A percentile compares a stretch with the other conserved stretches of the same genome.
Conservation (phyloP, 495 filamentous ascomycete genomes). For the Hypoxylon intermedium region DNA sequence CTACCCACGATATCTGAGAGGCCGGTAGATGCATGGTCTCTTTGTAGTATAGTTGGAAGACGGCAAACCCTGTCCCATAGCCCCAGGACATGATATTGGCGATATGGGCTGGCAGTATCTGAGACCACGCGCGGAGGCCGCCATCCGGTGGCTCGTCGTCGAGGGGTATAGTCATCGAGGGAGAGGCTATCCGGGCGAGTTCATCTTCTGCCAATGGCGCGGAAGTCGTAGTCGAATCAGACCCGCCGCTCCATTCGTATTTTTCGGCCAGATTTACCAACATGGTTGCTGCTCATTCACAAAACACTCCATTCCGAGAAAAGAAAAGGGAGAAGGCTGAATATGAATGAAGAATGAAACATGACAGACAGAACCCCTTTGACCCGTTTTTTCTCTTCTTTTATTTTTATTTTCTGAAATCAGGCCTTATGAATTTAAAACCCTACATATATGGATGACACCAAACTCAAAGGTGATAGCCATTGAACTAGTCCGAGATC, state of each 20-base stretch:
- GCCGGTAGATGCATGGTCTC: conserved; percentile 47
- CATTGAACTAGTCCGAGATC: too few species aligned
- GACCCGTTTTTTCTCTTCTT: too few species aligned
- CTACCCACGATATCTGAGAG: conserved; percentile 52
- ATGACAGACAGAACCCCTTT: too few species aligned
- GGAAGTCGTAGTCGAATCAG: background rate
- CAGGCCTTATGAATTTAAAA: too few species aligned
- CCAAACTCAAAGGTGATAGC: too few species aligned
- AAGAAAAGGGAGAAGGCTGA: background rate
- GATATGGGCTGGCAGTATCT: conserved; percentile 46
- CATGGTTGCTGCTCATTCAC: too few species aligned
- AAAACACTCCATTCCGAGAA: too few species aligned
- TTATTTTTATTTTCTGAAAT: too few species aligned
- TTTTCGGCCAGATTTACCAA: background rate
- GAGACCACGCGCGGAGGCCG: conserved; percentile 48
- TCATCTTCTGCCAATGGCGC: background rate
- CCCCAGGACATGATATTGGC: conserved; percentile 55
- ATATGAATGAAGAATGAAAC: too few species aligned
- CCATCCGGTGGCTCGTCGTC: conserved; percentile 47
- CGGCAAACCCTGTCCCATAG: conserved; percentile 49
- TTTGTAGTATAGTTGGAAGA: conserved; percentile 55
- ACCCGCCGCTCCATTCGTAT: background rate
- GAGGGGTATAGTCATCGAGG: background rate
- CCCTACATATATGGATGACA: too few species aligned
- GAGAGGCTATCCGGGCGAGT: background rate